phyloP scores from a whole-genome alignment of 305 asterid genomes.

The Ajuga reptans region DNA sequence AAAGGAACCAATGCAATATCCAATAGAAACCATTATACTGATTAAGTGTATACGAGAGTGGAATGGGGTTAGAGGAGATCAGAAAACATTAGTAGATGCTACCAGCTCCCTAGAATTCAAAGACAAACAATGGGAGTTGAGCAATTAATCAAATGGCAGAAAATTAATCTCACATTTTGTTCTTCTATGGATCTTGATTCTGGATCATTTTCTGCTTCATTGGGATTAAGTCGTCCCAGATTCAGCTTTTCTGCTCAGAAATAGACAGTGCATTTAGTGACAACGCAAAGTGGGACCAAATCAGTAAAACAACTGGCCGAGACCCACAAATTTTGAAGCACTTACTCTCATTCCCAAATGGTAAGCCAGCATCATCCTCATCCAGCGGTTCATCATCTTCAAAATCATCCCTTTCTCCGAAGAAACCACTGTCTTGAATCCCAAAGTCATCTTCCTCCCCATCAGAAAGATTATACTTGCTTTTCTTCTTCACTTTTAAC shows the following conservation, averaged over 20 bases:
- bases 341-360: conserved; percentile 41
- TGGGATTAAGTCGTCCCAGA: conserved; percentile 30
- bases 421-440: conserved; percentile 33
- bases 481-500: conserved; percentile 59
- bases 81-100: background rate
- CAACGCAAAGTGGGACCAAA: conserved; percentile 1
- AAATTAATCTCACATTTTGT: conserved; percentile 44
- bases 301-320: no score
- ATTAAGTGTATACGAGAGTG: background rate
- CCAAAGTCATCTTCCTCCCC: conserved; percentile 88
- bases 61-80: background rate
- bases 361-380: conserved; percentile 50
- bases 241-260: conserved; percentile 39
- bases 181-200: conserved; percentile 26
- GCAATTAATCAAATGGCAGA: conserved; percentile 7
- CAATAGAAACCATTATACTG: background rate
- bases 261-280: conserved; percentile 3
- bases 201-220: conserved; percentile 34
- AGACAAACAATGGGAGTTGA: conserved; percentile 6
- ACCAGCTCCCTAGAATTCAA: background rate
- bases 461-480: conserved; percentile 76
- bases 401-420: conserved; percentile 67
- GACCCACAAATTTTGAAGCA: no score
- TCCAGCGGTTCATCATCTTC: conserved; percentile 61
- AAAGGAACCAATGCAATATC: background rate